A percentile compares a stretch with the other conserved stretches of the same genome.
phyloP scores from a whole-genome alignment of 371 early-diverging fungal genomes.

The Rhizopus stolonifer region DNA sequence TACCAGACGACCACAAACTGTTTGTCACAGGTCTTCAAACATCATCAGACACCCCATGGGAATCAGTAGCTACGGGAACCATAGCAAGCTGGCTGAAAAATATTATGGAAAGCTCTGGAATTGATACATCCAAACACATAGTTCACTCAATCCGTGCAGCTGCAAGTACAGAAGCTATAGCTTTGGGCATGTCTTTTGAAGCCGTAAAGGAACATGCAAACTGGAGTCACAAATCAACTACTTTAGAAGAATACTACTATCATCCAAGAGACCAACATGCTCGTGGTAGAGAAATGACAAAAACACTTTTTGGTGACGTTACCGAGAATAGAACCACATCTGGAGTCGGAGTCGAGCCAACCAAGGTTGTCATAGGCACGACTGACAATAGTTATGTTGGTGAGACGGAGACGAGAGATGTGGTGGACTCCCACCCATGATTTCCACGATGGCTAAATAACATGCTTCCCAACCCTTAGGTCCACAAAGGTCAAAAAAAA shows the following conservation, averaged over 20 bases:
- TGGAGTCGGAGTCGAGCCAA: no score
- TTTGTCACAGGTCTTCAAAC: neutral
- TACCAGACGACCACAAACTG: slow-evolving; percentile 4
- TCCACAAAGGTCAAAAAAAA: neutral
- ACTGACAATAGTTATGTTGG: slow-evolving; percentile 1
- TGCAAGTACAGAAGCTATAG: slow-evolving; percentile 1
- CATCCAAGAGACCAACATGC: neutral
- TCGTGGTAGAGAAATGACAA: neutral
- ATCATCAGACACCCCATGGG: no score
- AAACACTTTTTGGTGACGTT: slow-evolving; percentile 4
- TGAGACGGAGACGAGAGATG: neutral
- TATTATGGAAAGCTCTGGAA: slow-evolving; percentile 7
- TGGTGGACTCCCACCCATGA: neutral
- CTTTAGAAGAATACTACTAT: slow-evolving; percentile 8
- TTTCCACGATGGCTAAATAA: neutral
- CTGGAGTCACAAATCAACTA: slow-evolving; percentile 3
- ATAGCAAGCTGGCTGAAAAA: slow-evolving; percentile 7
- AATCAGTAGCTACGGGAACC: neutral
- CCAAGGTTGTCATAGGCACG: neutral
- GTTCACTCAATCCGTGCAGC: slow-evolving; percentile 5
- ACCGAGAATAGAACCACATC: slow-evolving; percentile 6
- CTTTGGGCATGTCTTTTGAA: neutral
- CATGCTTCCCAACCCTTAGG: neutral
- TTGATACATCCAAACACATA: neutral
- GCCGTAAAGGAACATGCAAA: slow-evolving; percentile 6